Conservation (phyloP, 2,329 filamentous ascomycete species). For the Drechslerella stenobrocha region DNA sequence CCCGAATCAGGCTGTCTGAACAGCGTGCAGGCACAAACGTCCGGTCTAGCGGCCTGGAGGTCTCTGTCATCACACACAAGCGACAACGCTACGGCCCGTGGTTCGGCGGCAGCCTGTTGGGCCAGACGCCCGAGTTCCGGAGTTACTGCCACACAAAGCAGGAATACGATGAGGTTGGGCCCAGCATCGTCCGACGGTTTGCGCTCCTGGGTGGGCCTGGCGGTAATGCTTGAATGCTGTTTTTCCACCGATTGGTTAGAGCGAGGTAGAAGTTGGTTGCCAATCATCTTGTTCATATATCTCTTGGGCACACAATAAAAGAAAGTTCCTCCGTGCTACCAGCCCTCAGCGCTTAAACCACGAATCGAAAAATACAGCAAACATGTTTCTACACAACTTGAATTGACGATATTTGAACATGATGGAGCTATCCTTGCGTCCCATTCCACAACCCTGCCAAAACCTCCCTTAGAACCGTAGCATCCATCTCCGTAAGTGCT, state of each 20-base stretch:
- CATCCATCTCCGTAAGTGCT: conserved; percentile 4
- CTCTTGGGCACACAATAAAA: too few species aligned
- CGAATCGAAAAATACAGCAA: too few species aligned
- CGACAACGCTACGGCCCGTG: conserved; percentile 95
- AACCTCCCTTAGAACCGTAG: conserved; percentile 6
- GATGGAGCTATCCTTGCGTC: not conserved
- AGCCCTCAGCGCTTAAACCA: too few species aligned
- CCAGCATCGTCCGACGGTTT: conserved; percentile 92
- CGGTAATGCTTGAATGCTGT: conserved; percentile 18
- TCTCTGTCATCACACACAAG: conserved; percentile 97
- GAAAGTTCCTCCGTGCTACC: not conserved
- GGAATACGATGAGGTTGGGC: conserved; percentile 91
- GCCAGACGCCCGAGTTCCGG: conserved; percentile 96
- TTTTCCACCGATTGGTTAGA: not conserved
- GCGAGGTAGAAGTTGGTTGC: not conserved
- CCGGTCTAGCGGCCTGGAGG: conserved; percentile 89
- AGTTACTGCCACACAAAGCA: conserved; percentile 97
- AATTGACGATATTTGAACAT: too few species aligned
- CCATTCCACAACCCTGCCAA: conserved; percentile 17
- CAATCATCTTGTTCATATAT: not conserved
- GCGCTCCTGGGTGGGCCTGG: conserved; percentile 86
- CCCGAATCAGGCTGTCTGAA: conserved; percentile 88
- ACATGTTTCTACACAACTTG: too few species aligned
- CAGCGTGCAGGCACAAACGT: conserved; percentile 80
- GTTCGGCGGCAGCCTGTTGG: conserved; percentile 95